These are phyloP conservation scores for Sporothrix mexicana DNA, from an alignment of 2,329 filamentous ascomycete genomes.

Conservation along the genomic window DNA sequence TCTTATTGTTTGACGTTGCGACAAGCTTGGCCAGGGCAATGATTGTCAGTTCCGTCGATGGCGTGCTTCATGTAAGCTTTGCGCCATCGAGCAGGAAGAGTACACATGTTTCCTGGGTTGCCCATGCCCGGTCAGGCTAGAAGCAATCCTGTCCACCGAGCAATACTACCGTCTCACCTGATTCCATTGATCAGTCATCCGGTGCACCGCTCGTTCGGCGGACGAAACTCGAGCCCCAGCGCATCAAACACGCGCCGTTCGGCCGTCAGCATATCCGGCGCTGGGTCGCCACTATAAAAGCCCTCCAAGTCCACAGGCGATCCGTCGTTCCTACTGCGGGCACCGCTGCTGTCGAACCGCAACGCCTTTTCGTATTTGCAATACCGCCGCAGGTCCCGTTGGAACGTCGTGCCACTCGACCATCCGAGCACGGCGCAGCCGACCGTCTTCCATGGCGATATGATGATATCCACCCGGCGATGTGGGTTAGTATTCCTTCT, in stretches of 20 bases:
- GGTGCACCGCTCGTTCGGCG: conserved; percentile 71
- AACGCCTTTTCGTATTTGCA: conserved; percentile 72
- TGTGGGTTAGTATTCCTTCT: conserved; percentile 72
- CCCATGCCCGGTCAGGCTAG: conserved; percentile 19
- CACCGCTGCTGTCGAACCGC: conserved; percentile 92
- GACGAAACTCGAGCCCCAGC: conserved; percentile 70
- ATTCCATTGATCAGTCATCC: conserved; percentile 48
- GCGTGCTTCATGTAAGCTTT: conserved; percentile 23
- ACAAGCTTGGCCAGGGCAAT: not conserved
- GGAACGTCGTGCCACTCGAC: conserved; percentile 87
- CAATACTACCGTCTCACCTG: not conserved
- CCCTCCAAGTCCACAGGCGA: conserved; percentile 74
- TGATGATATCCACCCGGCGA: conserved; percentile 88
- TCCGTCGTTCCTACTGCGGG: conserved; percentile 70
- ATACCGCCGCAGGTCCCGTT: conserved; percentile 82
- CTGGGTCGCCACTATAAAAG: conserved; percentile 51
- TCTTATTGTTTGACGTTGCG: conserved; percentile 51
- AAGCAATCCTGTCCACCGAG: not conserved
- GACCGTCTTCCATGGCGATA: conserved; percentile 85
- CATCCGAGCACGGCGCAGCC: conserved; percentile 89
- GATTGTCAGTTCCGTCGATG: not conserved
- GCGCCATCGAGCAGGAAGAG: not conserved
- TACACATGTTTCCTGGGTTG: not conserved
- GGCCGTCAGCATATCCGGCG: conserved; percentile 71
- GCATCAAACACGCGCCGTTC: conserved; percentile 82